Conservation (phyloP, 1,284 basidiomycete genomes). For the Microbotryum silenes-acaulis region DNA sequence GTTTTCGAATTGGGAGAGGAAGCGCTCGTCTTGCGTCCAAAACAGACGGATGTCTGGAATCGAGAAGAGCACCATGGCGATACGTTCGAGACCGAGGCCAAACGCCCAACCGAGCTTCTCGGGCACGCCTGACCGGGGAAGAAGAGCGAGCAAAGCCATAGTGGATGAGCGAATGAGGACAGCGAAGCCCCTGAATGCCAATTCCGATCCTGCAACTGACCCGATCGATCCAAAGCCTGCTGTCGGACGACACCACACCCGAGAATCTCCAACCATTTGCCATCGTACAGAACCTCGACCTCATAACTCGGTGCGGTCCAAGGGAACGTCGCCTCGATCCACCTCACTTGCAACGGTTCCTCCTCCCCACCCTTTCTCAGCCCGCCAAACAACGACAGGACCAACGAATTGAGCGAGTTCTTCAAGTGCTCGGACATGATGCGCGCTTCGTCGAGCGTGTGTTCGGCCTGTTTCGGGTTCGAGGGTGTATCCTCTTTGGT, state of each 20-base stretch:
- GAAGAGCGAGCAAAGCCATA: neutral
- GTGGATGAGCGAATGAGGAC: neutral
- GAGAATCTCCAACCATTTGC: conserved; percentile 94
- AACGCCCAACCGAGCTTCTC: conserved; percentile 96
- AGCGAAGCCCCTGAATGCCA: too few relatives aligned
- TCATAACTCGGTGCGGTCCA: conserved; percentile 97
- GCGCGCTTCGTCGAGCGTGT: conserved; percentile 62
- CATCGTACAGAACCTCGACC: conserved; percentile 93
- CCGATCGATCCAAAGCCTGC: conserved; percentile 73
- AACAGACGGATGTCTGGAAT: conserved; percentile 99
- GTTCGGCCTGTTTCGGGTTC: conserved; percentile 72
- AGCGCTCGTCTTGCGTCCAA: conserved; percentile 86
- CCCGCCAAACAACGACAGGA: conserved; percentile 70
- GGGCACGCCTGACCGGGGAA: conserved; percentile 52
- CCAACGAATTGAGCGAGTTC: conserved; percentile 78
- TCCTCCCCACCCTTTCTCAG: conserved; percentile 27
- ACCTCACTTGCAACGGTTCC: conserved; percentile 75
- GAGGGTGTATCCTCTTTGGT: conserved; percentile 57
- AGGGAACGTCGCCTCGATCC: conserved; percentile 97
- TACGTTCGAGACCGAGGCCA: conserved; percentile 91
- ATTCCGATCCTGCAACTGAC: conserved; percentile 47
- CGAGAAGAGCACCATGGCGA: conserved; percentile 95
- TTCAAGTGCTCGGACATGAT: conserved; percentile 80
- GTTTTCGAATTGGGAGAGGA: conserved; percentile 73
- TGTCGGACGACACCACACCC: conserved; percentile 90